phyloP scores from a whole-genome alignment of 1,284 basidiomycete genomes.

The Melanopsichium pennsylvanicum region DNA sequence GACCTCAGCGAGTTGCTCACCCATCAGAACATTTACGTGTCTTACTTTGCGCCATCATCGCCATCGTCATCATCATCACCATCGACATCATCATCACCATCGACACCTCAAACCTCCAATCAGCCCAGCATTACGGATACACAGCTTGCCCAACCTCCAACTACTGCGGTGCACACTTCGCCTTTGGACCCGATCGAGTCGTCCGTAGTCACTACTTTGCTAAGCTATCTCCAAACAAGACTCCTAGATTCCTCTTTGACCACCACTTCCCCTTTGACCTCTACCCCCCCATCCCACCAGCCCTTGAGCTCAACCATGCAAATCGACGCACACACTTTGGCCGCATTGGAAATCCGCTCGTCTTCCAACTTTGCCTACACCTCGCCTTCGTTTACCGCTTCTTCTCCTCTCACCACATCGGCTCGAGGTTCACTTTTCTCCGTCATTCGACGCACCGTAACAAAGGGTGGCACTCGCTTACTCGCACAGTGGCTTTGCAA shows the following conservation, averaged over 20 bases:
- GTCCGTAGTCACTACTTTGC: slow-evolving; percentile 44
- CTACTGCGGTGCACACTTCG: too few species aligned
- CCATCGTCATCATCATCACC: background rate
- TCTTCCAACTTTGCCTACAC: too few species aligned
- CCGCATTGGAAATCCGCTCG: slow-evolving; percentile 60
- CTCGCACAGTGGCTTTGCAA: slow-evolving; percentile 58
- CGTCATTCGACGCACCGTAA: slow-evolving; percentile 59
- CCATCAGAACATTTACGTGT: slow-evolving; percentile 34
- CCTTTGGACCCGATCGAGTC: slow-evolving; percentile 37
- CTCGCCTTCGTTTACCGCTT: too few species aligned
- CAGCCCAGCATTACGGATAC: too few species aligned
- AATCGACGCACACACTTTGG: slow-evolving; percentile 62
- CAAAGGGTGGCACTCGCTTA: slow-evolving; percentile 57
- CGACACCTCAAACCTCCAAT: background rate
- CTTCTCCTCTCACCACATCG: slow-evolving; percentile 42
- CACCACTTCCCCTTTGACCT: slow-evolving; percentile 14
- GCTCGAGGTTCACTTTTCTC: slow-evolving; percentile 54
- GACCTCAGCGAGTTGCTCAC: slow-evolving; percentile 26
- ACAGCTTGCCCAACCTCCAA: too few species aligned
- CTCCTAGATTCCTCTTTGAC: slow-evolving; percentile 43
- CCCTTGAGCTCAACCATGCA: slow-evolving; percentile 45
- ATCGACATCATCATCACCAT: too few species aligned
- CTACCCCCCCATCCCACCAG: slow-evolving; percentile 8
- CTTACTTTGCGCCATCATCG: slow-evolving; percentile 13
- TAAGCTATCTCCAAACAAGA: slow-evolving; percentile 56